A percentile compares a stretch with the other conserved stretches of the same genome.
Conservation (phyloP, 805 yeast species). For the Clavispora asparagi region DNA sequence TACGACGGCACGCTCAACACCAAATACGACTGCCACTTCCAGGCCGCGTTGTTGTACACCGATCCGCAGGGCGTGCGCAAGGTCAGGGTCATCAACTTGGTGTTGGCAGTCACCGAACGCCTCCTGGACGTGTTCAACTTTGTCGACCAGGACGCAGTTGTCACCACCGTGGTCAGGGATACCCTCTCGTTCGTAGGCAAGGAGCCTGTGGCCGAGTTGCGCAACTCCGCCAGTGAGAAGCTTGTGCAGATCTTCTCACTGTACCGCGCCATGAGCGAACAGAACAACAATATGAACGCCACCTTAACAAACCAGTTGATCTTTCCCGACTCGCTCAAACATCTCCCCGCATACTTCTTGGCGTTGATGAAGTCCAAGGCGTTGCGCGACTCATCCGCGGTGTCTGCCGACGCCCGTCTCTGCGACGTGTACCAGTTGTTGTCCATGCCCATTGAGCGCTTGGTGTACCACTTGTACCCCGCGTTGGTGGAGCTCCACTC, state of each 20-base stretch:
- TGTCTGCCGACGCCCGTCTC: conserved; percentile 61
- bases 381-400: conserved; percentile 44
- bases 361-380: conserved; percentile 67
- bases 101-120: conserved; percentile 75
- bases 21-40: conserved; percentile 80
- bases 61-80: conserved; percentile 70
- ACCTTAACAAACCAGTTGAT: conserved; percentile 54
- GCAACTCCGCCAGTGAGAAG: conserved; percentile 36
- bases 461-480: conserved; percentile 73
- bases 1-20: conserved; percentile 73
- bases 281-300: conserved; percentile 31
- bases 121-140: conserved; percentile 70
- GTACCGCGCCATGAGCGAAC: conserved; percentile 46
- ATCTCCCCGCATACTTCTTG: conserved; percentile 62
- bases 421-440: conserved; percentile 48
- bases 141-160: conserved; percentile 58
- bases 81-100: conserved; percentile 80
- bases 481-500: conserved; percentile 69
- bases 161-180: conserved; percentile 36
- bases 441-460: conserved; percentile 48
- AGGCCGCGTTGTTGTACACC: conserved; percentile 84
- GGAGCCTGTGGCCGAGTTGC: conserved; percentile 32
- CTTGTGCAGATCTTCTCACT: conserved; percentile 43
- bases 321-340: conserved; percentile 74
- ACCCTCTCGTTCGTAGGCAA: conserved; percentile 36